These are phyloP conservation scores for Fusarium pininemorale DNA, from an alignment of 2,329 filamentous ascomycete species.

Conservation along the genomic window DNA sequence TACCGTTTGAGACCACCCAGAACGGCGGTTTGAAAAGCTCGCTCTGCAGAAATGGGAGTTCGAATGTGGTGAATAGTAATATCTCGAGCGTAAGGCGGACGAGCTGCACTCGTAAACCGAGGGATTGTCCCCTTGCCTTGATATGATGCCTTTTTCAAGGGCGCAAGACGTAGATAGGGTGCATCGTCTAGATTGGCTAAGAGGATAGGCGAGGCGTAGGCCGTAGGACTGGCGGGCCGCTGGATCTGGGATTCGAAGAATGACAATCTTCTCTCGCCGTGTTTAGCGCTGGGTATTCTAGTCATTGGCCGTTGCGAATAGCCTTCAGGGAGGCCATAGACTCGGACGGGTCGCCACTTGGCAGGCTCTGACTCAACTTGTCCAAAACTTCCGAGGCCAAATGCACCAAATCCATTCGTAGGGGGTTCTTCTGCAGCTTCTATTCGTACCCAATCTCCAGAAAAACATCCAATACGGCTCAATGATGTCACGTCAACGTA, in stretches of 20 bases:
- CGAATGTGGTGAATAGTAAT: conserved; percentile 89
- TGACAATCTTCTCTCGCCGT: conserved; percentile 62
- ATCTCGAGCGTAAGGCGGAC: conserved; percentile 72
- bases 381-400: conserved; percentile 72
- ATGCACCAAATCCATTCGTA: conserved; percentile 70
- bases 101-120: conserved; percentile 64
- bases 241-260: conserved; percentile 76
- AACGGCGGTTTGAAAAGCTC: conserved; percentile 83
- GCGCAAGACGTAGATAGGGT: conserved; percentile 80
- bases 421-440: conserved; percentile 81
- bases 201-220: conserved; percentile 85
- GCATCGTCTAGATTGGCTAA: conserved; percentile 85
- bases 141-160: conserved; percentile 65
- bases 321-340: conserved; percentile 87
- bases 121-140: conserved; percentile 62
- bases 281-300: conserved; percentile 65
- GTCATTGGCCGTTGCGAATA: conserved; percentile 70
- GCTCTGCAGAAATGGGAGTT: conserved; percentile 87
- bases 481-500: conserved; percentile 90
- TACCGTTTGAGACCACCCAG: conserved; percentile 88
- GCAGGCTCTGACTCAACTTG: conserved; percentile 64
- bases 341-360: conserved; percentile 83
- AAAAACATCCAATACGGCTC: conserved; percentile 93
- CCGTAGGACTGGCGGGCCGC: conserved; percentile 65
- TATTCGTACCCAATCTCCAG: conserved; percentile 93